These are phyloP conservation scores for Podaxis carcinomalis DNA, from an alignment of 768 basidiomycete genomes.

Conservation along the genomic window DNA sequence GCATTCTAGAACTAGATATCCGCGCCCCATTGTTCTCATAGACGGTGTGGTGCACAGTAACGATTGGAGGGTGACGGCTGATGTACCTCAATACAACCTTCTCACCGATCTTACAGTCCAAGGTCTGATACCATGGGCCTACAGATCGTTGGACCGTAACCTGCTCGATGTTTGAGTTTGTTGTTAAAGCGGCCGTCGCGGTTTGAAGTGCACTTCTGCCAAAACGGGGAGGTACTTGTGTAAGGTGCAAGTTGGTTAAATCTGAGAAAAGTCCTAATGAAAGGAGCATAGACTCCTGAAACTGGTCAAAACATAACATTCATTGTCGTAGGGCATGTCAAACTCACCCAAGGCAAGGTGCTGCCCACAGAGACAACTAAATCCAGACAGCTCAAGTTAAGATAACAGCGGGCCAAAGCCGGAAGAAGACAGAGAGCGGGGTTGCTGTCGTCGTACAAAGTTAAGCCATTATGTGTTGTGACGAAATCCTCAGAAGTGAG, in stretches of 20 bases:
- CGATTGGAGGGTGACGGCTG: neutral
- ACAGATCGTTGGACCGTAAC: neutral
- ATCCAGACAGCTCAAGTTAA: neutral
- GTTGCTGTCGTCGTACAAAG: neutral
- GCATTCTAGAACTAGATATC: neutral
- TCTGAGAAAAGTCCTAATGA: neutral
- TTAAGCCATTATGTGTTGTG: no score
- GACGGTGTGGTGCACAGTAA: neutral
- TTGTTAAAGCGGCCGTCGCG: neutral
- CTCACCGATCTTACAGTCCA: neutral
- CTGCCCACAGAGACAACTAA: neutral
- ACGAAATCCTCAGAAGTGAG: neutral
- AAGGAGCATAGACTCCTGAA: neutral
- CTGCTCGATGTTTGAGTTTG: neutral
- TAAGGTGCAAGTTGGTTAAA: neutral
- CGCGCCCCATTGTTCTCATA: neutral
- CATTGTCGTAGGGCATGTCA: neutral
- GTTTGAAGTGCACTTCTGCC: neutral
- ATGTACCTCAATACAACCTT: neutral
- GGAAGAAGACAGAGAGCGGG: neutral
- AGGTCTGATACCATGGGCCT: neutral
- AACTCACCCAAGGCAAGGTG: conserved; percentile 5
- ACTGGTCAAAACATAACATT: neutral
- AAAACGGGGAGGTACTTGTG: neutral
- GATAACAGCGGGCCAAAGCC: neutral